phyloP scores from a whole-genome alignment of 257 asterid species.

The Salvia rosmarinus region DNA sequence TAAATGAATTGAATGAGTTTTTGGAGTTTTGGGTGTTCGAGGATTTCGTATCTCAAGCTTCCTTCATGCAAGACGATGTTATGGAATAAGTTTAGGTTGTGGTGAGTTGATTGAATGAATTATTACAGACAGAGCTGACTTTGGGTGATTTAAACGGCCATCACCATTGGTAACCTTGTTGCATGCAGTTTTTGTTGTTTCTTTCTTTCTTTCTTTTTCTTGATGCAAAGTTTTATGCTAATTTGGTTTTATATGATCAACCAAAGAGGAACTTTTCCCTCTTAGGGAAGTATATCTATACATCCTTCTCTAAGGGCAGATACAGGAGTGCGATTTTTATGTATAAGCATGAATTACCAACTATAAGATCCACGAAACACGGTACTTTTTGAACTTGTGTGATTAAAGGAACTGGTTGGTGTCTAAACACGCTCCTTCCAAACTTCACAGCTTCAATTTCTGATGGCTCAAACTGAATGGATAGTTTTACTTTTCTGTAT shows the following conservation, averaged over 20 bases:
- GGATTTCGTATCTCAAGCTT: conserved; percentile 21
- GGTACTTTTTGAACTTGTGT: not conserved
- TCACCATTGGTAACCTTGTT: not conserved
- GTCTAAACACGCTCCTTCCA: conserved; percentile 7
- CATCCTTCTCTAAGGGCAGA: not conserved
- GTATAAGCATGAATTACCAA: not conserved
- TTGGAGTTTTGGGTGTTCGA: not conserved
- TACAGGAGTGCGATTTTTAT: not conserved
- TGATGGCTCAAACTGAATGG: conserved; percentile 3
- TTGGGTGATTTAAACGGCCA: not conserved
- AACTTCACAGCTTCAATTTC: not conserved
- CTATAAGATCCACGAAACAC: not conserved
- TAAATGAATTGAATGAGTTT: conserved; percentile 10
- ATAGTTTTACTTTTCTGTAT: conserved; percentile 20
- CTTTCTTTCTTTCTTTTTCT: not conserved
- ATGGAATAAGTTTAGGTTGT: not conserved
- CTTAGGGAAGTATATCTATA: not conserved
- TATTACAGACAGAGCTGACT: not conserved
- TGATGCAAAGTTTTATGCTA: not conserved
- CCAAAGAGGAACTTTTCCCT: not conserved
- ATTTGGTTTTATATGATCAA: not conserved
- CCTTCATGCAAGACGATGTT: conserved; percentile 12
- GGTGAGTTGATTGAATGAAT: not conserved
- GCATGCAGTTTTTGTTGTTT: too few species aligned
- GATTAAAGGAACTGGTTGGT: conserved; percentile 14